Evolutionary conservation across 495 filamentous ascomycete species (phyloP).

Genomic region (Annulohypoxylon bovei): DNA sequence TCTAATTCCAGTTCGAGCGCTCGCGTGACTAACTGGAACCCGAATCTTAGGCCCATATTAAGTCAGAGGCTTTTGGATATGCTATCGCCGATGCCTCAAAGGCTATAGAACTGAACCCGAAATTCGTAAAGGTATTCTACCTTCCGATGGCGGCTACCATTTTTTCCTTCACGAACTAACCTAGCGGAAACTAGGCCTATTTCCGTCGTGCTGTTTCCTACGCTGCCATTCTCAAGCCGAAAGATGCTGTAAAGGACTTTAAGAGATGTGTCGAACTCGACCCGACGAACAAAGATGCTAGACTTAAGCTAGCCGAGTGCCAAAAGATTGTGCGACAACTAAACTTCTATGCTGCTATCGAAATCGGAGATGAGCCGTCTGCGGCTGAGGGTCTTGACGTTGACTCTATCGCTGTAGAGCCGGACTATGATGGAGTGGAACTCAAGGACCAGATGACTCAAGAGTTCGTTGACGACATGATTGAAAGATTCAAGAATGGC

Average conservation of each 20-base stretch:
- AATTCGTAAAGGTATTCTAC: conserved; percentile 78
- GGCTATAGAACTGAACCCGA: conserved; percentile 89
- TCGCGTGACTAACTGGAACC: conserved; percentile 58
- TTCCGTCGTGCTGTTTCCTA: conserved; percentile 93
- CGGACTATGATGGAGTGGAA: conserved; percentile 82
- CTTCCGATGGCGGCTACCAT: neutral
- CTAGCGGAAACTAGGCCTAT: conserved; percentile 72
- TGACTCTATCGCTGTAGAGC: conserved; percentile 82
- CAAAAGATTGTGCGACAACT: conserved; percentile 90
- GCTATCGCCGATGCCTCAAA: conserved; percentile 93
- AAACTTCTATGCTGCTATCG: conserved; percentile 94
- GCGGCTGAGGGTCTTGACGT: conserved; percentile 91
- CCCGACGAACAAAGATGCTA: conserved; percentile 88
- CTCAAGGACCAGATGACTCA: conserved; percentile 89
- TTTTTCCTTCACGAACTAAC: conserved; percentile 11
- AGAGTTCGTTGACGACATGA: conserved; percentile 97
- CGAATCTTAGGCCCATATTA: conserved; percentile 80
- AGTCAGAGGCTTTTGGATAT: conserved; percentile 92
- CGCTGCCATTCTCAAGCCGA: conserved; percentile 86
- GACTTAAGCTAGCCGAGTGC: conserved; percentile 87
- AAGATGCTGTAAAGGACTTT: conserved; percentile 91
- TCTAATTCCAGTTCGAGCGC: conserved; percentile 33
- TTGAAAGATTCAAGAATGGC: conserved; percentile 91
- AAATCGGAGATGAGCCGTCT: conserved; percentile 88
- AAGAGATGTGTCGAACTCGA: conserved; percentile 87